Evolutionary conservation across 2,329 filamentous ascomycete species (phyloP), one percentile per base, ranked within the genome.

Genomic region (Curvularia spicifera): DNA sequence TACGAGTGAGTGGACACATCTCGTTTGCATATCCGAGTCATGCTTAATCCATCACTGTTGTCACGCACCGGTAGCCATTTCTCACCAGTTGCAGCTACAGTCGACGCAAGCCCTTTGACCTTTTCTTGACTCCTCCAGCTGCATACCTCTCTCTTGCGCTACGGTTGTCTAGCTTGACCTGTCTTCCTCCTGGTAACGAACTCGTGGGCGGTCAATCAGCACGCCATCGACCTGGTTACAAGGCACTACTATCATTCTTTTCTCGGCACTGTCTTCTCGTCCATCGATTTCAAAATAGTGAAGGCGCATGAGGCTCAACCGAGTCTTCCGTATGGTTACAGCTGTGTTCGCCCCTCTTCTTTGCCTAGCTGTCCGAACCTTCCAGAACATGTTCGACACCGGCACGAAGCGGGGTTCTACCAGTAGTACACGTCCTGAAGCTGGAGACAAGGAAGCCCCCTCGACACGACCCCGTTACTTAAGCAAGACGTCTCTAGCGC

Each of bases 311-410:
- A 9, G 12, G 9, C 18, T 31, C 37, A 8, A 39, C 18, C 13
- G 9, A n/a, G 22, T 44, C 15, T 10, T 44, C 18, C 46, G 26
- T 18, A 20, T 5, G 10, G 13, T 48, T 10, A 28, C 53, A 18
- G 26, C 10, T 29, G 7, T 46, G 5, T n/a, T 60, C 18, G 37
- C 42, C 4, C 20, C 22, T 12, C 20, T 43, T 24, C 22, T 57
- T 9, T 7, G 8, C 18, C 18, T 35, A 8, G 15, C 45, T 20
- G 24, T 37, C 15, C 33, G 40, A 42, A 40, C n/a, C 20, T 47
- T 39, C 20, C 48, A 45, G 40, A 47, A 24, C 6, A 54, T 54
- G 57, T 57, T 45, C 31, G 53, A 47, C 12, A 48, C 39, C 29
- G n/a, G 24, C 18, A 18, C 46, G 44, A 49, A 53, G 29, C 51